These are phyloP conservation scores for Aspergillus avenaceus DNA, from an alignment of 495 filamentous ascomycete genomes.

Conservation along the genomic window DNA sequence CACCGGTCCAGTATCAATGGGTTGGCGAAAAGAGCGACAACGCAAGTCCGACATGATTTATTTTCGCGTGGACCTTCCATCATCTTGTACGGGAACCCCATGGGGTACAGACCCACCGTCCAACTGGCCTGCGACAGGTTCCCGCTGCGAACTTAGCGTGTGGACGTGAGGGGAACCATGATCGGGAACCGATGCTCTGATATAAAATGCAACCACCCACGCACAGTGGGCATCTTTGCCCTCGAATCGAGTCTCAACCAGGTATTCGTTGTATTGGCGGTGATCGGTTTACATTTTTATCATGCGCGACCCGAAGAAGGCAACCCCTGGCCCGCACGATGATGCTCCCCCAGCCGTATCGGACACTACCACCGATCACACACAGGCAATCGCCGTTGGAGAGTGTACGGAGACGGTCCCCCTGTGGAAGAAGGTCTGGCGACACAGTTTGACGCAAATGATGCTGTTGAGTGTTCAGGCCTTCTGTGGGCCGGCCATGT, in stretches of 20 bases:
- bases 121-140: constrained; percentile 5
- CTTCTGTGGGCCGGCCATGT: constrained; percentile 17
- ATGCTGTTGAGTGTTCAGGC: constrained; percentile 20
- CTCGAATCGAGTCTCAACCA: neutral
- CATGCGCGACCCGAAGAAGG: constrained; percentile 16
- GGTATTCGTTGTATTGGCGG: neutral
- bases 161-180: neutral
- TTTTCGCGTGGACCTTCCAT: constrained; percentile 23
- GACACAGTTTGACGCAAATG: constrained; percentile 31
- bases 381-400: neutral
- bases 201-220: constrained; percentile 1
- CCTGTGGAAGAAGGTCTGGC: constrained; percentile 25
- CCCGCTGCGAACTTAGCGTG: neutral
- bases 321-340: neutral
- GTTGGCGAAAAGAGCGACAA: neutral
- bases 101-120: constrained; percentile 6
- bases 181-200: neutral
- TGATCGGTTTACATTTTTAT: neutral
- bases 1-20: neutral
- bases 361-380: constrained; percentile 3
- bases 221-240: neutral
- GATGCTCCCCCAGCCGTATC: neutral
- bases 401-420: constrained; percentile 12
- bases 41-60: neutral
- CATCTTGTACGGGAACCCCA: constrained; percentile 9